A percentile compares a stretch with the other conserved stretches of the same genome.
These are phyloP conservation scores for Clitoria ternatea DNA, from an alignment of 306 rosid genomes.

Conservation along the genomic window DNA sequence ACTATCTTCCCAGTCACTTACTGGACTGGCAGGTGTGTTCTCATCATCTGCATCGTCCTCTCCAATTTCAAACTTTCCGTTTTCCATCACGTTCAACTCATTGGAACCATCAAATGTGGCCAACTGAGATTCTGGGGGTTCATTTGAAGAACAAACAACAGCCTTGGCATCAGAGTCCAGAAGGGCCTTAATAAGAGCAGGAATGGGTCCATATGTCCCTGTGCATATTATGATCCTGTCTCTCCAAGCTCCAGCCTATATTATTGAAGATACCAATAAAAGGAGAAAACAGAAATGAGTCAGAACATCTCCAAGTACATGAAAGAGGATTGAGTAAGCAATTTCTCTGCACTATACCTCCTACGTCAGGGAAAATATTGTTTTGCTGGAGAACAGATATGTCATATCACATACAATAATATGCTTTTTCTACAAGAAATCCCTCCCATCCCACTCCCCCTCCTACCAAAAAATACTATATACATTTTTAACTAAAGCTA, in stretches of 20 bases:
- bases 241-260: slow-evolving; percentile 98
- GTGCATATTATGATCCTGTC: slow-evolving; percentile 90
- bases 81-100: slow-evolving; percentile 60
- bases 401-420: slow-evolving; percentile 11
- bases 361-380: neutral
- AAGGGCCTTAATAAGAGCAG: slow-evolving; percentile 73
- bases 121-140: slow-evolving; percentile 65
- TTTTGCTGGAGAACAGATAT: slow-evolving; percentile 1
- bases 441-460: neutral
- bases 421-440: neutral
- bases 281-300: slow-evolving; percentile 14
- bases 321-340: neutral
- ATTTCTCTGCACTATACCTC: neutral
- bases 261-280: slow-evolving; percentile 27
- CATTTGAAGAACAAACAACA: slow-evolving; percentile 73
- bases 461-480: neutral
- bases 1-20: slow-evolving; percentile 96
- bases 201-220: slow-evolving; percentile 74
- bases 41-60: slow-evolving; percentile 88
- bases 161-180: slow-evolving; percentile 90
- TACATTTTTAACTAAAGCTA: neutral
- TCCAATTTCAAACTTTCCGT: slow-evolving; percentile 86
- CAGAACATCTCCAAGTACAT: slow-evolving; percentile 6
- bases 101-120: slow-evolving; percentile 45
- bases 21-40: slow-evolving; percentile 59